Conservation (phyloP, 2,329 filamentous ascomycete genomes). For the Sarocladiaceae sp. region DNA sequence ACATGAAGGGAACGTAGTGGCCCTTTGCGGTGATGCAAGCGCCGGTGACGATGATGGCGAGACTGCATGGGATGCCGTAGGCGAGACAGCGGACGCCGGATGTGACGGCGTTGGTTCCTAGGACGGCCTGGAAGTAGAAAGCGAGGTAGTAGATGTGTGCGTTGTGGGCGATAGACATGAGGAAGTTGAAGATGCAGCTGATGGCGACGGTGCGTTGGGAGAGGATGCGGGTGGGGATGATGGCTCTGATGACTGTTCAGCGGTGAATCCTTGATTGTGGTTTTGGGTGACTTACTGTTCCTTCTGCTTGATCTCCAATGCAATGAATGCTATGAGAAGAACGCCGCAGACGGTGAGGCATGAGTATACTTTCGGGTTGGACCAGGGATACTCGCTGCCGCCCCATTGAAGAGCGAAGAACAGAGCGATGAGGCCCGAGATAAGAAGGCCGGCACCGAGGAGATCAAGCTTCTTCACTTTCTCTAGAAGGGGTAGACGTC, state of each 20-base stretch:
- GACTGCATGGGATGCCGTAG: conserved; percentile 33
- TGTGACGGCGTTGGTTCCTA: conserved; percentile 25
- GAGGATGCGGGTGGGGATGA: background rate
- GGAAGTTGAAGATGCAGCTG: conserved; percentile 1
- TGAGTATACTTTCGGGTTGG: conserved; percentile 29
- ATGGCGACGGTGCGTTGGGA: conserved; percentile 1
- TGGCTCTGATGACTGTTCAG: background rate
- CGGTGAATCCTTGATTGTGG: too few relatives aligned
- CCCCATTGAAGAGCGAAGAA: conserved; percentile 38
- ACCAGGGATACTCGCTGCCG: conserved; percentile 23
- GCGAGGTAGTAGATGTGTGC: conserved; percentile 31
- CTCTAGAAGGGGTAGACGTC: background rate
- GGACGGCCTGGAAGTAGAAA: conserved; percentile 31
- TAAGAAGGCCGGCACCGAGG: conserved; percentile 11
- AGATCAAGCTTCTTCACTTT: conserved; percentile 18
- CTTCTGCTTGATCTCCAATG: background rate
- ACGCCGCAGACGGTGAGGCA: conserved; percentile 19
- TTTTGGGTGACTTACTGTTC: background rate
- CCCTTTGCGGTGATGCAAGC: conserved; percentile 31
- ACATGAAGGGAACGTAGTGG: conserved; percentile 37
- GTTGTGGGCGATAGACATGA: conserved; percentile 1
- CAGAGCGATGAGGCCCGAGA: conserved; percentile 25
- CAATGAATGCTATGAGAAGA: conserved; percentile 16
- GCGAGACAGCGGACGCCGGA: conserved; percentile 33
- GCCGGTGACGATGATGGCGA: conserved; percentile 34